phyloP scores from a whole-genome alignment of 2,329 filamentous ascomycete species.

The Coniochaeta hoffmannii region DNA sequence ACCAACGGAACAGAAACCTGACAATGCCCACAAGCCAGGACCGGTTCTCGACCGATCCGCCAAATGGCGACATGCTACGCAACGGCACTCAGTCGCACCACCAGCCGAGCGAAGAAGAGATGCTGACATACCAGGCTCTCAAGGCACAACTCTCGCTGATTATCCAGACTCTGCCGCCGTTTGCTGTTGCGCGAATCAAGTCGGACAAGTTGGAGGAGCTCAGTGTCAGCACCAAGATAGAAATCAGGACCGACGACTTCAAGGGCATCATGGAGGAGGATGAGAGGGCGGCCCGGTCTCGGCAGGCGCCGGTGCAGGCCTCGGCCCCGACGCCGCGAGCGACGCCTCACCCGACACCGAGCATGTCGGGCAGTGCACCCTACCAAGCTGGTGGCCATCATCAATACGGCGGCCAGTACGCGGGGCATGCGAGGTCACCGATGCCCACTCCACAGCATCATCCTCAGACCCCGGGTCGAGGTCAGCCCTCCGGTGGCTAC shows the following conservation, averaged over 20 bases:
- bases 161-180: constrained; percentile 70
- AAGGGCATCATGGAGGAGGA: constrained; percentile 80
- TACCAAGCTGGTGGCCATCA: constrained; percentile 36
- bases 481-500: constrained; percentile 27
- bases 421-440: constrained; percentile 37
- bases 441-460: constrained; percentile 22
- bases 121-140: constrained; percentile 60
- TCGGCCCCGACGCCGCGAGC: constrained; percentile 22
- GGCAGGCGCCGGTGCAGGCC: constrained; percentile 23
- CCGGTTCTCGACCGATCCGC: constrained; percentile 52
- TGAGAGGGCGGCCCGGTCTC: constrained; percentile 48
- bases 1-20: constrained; percentile 71
- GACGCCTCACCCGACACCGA: constrained; percentile 18
- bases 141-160: constrained; percentile 69
- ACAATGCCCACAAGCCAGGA: constrained; percentile 58
- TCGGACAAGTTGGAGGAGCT: constrained; percentile 79
- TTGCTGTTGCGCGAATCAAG: constrained; percentile 77
- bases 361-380: constrained; percentile 24
- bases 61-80: constrained; percentile 59
- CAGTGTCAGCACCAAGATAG: constrained; percentile 71
- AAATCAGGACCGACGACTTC: constrained; percentile 66
- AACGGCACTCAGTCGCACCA: constrained; percentile 59
- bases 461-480: constrained; percentile 32
- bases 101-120: constrained; percentile 54
- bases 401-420: constrained; percentile 39